Evolutionary conservation across 2,329 filamentous ascomycete genomes (phyloP), one percentile per base, ranked within the genome.

Genomic region (Colletotrichum sp.): DNA sequence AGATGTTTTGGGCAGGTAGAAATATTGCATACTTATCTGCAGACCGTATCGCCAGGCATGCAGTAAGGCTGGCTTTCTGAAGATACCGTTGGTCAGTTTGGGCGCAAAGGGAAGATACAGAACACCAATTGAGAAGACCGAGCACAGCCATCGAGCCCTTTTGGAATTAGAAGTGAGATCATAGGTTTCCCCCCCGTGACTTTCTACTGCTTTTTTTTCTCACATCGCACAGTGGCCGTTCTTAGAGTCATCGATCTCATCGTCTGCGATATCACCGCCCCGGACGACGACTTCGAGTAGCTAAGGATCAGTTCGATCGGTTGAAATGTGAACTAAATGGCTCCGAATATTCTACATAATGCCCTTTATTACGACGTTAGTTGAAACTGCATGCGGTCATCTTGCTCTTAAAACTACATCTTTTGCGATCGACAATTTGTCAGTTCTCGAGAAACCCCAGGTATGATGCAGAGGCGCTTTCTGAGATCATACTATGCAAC

Each of bases 261-360:
- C 5, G 5, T 44, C 39, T 44, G 39, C 39, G 18, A n/a, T 44
- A 9, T 44, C 5, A 3, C 18, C 9, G 9, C 39, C 39, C 39
- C 18, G 5, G 8, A 9, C 39, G 39, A 44, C 39, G 9, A 44
- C 18, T 44, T 44, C 39, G 2, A 44, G 18, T n/a, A 18, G 18
- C 39, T 44, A 9, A n/a, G 39, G 2, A 44, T 44, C 18, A 44
- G 8, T 44, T n/a, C 9, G 8, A n/a, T 44, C 9, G 0, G 9
- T 44, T 44, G 0, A 10, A n/a, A 44, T 1, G 9, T 44, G 18
- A 44, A n/a, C 7, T n/a, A 1, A 6, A 5, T 0, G 36, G 36
- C 16, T 39, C 15, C 16, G 16, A 8, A 5, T 39, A 8, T 8
- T 39, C 16, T 1, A 39, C 1, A 39, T 18, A 1, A 18, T 39